Conservation (phyloP, 2,329 filamentous ascomycete species). For the Colletotrichum sp. region DNA sequence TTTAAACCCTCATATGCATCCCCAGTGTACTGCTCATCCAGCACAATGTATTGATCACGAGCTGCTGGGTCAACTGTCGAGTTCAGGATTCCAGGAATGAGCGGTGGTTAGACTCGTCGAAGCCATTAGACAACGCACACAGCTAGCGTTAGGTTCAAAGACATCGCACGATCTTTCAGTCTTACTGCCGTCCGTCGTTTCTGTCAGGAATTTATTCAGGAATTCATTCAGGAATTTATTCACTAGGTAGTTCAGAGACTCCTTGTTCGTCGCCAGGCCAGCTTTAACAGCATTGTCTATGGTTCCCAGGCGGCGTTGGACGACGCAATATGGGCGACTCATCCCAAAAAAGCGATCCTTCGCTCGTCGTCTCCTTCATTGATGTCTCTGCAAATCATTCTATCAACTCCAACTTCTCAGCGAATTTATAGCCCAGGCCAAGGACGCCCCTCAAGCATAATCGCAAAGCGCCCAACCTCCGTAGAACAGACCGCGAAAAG, state of each 20-base stretch:
- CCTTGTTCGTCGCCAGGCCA: too few relatives aligned
- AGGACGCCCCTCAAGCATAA: neutral
- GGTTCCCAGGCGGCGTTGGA: too few relatives aligned
- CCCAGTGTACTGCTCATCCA: neutral
- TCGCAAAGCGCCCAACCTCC: neutral
- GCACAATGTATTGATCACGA: too few relatives aligned
- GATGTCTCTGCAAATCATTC: neutral
- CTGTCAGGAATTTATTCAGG: too few relatives aligned
- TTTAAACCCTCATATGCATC: too few relatives aligned
- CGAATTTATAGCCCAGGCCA: neutral
- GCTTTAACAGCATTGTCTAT: too few relatives aligned
- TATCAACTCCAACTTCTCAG: neutral
- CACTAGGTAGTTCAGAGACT: neutral
- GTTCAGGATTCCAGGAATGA: too few relatives aligned
- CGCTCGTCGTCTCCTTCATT: neutral
- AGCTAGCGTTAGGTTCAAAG: too few relatives aligned
- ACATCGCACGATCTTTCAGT: neutral
- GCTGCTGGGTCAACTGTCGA: too few relatives aligned
- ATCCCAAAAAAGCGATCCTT: neutral
- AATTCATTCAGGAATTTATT: too few relatives aligned
- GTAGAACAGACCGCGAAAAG: neutral
- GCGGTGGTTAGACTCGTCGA: too few relatives aligned
- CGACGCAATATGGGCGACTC: too few relatives aligned
- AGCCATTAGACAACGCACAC: neutral
- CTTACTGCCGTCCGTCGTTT: neutral